Evolutionary conservation across 148 eudicot species (phyloP).

Genomic region (Heliosperma pusillum): DNA sequence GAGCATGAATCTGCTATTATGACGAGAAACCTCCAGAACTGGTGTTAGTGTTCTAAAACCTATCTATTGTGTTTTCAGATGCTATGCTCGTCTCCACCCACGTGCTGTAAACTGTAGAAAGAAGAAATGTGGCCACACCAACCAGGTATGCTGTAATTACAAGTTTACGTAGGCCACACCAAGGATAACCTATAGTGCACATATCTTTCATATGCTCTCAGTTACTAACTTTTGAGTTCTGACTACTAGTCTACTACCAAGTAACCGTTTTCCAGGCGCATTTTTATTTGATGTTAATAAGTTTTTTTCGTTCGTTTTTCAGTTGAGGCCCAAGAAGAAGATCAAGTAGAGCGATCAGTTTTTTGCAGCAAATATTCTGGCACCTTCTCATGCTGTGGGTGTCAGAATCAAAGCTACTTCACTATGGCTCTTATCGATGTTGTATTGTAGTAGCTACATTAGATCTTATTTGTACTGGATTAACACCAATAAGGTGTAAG

Average conservation of each 20-base stretch:
- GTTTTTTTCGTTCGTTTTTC: conserved; percentile 6
- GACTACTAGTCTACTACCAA: too few relatives aligned
- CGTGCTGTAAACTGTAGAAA: conserved; percentile 48
- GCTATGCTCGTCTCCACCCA: conserved; percentile 47
- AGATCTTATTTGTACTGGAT: neutral
- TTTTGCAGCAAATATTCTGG: conserved; percentile 18
- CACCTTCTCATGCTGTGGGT: neutral
- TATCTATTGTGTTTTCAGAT: conserved; percentile 20
- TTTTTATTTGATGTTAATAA: too few relatives aligned
- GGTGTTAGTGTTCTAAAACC: neutral
- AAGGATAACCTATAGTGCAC: too few relatives aligned
- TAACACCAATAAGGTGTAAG: neutral
- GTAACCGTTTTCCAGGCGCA: too few relatives aligned
- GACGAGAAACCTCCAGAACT: too few relatives aligned
- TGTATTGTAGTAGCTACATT: conserved; percentile 2
- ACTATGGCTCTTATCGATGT: conserved; percentile 22
- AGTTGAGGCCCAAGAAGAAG: conserved; percentile 54
- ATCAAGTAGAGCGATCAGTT: conserved; percentile 34
- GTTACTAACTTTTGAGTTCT: too few relatives aligned
- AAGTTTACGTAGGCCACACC: too few relatives aligned
- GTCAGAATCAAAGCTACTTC: conserved; percentile 16
- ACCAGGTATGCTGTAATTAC: conserved; percentile 27
- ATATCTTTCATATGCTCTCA: too few relatives aligned
- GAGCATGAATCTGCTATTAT: too few relatives aligned
- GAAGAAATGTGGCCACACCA: conserved; percentile 52